Base-by-base conservation (phyloP, 148 eudicot genomes). In the Dianthus caryophyllus region DNA sequence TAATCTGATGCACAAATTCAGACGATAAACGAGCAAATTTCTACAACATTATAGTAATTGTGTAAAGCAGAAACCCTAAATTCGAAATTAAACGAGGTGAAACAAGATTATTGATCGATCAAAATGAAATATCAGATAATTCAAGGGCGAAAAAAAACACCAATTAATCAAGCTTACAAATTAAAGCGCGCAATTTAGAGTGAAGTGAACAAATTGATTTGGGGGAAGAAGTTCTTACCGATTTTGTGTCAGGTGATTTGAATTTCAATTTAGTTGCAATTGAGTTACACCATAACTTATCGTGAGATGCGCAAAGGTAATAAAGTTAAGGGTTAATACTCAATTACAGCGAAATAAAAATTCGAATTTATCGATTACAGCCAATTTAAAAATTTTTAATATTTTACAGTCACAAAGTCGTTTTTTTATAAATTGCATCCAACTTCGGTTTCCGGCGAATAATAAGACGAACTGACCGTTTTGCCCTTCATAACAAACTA, bases 31-130 rank as follows among this genome's bases (percentile, higher is more conserved):
- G 41, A 9, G 16, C 1, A 13, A 29, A 30, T 15, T 29, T n/a
- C 41, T 18, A 31, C 20, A 16, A 58, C 8, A 14, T 58, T 16
- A 14, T 6, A 6, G 4, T 27, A 58, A 58, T 31, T 58, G 22
- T 58, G 41, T 41, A 10, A 21, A 30, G 41, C 17, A 10, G 18
- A 58, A 58, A 58, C 63, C 63, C 63, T 58, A 58, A 58, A 15
- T 58, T 58, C 41, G 43, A 7, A 30, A 30, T 15, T 17, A 29
- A 29, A 31, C 38, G 14, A 16, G 22, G 41, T 14, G 5, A 30
- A 14, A 29, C 16, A 58, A 14, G 9, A 15, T 6, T 21, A 58
- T n/a, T 58, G 14, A 33, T 58, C 20, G 24, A 58, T 17, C 17
- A 58, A 53, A 53, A 3, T 30, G 20, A n/a, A 31, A 30, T 41